phyloP scores from a whole-genome alignment of 768 basidiomycete species.

The Gautieria morchelliformis region DNA sequence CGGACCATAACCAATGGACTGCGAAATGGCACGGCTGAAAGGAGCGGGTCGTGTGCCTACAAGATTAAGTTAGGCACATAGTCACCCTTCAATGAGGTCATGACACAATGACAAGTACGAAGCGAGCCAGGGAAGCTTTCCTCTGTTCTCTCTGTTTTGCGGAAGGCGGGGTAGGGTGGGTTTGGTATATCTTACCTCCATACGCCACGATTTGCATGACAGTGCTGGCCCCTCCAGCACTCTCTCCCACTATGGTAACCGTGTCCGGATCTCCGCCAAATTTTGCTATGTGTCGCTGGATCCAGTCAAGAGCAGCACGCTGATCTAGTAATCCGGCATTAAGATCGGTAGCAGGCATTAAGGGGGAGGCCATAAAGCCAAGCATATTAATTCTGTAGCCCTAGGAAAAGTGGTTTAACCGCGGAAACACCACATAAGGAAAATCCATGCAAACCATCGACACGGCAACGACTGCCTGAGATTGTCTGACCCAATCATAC shows the following conservation, averaged over 20 bases:
- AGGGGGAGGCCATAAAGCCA: constrained; percentile 42
- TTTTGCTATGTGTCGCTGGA: constrained; percentile 26
- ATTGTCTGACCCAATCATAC: constrained; percentile 37
- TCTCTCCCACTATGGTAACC: constrained; percentile 23
- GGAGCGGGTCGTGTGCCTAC: constrained; percentile 25
- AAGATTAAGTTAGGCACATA: too few relatives aligned
- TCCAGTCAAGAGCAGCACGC: constrained; percentile 31
- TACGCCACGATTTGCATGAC: constrained; percentile 36
- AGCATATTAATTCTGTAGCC: constrained; percentile 46
- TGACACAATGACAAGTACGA: neutral
- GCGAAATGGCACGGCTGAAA: constrained; percentile 32
- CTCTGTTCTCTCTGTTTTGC: too few relatives aligned
- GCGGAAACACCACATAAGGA: neutral
- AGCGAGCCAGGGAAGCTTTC: neutral
- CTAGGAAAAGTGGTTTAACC: neutral
- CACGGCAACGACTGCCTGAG: constrained; percentile 24
- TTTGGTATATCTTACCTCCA: constrained; percentile 23
- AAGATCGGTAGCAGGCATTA: constrained; percentile 27
- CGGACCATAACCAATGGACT: constrained; percentile 35
- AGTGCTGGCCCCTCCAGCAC: constrained; percentile 35
- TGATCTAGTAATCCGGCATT: constrained; percentile 37
- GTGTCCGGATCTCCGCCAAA: constrained; percentile 27
- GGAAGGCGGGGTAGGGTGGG: constrained; percentile 8
- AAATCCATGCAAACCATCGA: constrained; percentile 16
- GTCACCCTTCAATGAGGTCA: too few relatives aligned